Base-by-base conservation (phyloP, 495 filamentous ascomycete genomes). In the Copromyces sp. region DNA sequence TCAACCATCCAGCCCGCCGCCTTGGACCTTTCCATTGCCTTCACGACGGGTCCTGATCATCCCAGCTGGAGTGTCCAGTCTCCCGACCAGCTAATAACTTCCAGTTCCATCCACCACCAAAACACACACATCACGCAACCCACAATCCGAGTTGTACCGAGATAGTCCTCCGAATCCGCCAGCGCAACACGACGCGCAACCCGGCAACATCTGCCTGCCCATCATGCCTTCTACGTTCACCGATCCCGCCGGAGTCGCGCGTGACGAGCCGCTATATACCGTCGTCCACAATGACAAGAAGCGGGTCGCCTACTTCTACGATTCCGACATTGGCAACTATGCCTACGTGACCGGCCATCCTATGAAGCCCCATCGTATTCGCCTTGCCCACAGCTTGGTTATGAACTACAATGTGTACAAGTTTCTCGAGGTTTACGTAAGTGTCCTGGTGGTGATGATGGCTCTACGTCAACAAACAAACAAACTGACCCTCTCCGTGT, bases 331-430 rank as follows among this genome's bases (percentile, higher is more conserved):
- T 79, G 94, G 94, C 72, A 98, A 97, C 80, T 89, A 97, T 86
- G 95, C 95, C 79, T 99, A 99, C 80, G 93, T 97, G 74, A 94
- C 95, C 24, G 95, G 95, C 37, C 95, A 99, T 84, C 95, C 95
- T 20, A 99, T 99, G 95, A 99, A 99, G 85, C 95, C 95, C 17
- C 95, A 99, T 84, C 90, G 95, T 65, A 98, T 99, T 82, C 90
- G 95, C 75, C 91, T 99, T 87, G 93, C 95, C 47, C 95, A 99
- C 84, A 94, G 91, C 75, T 82, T 99, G 81, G 94, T 99, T 71
- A 98, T 99, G 95, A 98, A 99, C 82, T 98, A 98, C 83, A 92
- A 93, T 35, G 88, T 98, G 0, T 99, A 98, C 83, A 97, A 97
- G 83, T 96, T 96, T 79, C 96, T 99, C 90, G 95, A 99, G 77